Evolutionary conservation across 768 basidiomycete genomes (phyloP), one percentile per base, ranked within the genome.

Genomic region (Candolleomyces eurysporus): DNA sequence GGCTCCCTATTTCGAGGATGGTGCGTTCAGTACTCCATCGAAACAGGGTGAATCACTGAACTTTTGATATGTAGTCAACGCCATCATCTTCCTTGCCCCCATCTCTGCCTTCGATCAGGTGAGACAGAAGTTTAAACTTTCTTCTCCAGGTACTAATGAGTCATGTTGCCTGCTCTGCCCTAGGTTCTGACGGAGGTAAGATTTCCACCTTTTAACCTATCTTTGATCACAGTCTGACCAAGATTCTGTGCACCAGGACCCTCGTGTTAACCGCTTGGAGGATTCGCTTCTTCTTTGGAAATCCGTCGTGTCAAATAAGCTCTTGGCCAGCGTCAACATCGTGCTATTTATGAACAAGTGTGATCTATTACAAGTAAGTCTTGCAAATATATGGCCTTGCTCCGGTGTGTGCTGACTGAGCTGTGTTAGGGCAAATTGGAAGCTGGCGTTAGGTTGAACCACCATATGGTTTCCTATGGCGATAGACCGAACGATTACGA

Each of bases 1-100:
- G 92, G 90, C 90, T 13, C 91, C 92, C 5, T 94, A 92, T 73
- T 94, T 94, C 64, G 89, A 92, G 66, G 88, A 92, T 71, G 89
- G 91, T 91, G 65, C 67, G 82, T 76, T 36, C 32, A 10, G 8
- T 8, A 19, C 22, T 46, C 53, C 36, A 48, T 49, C 30, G 36
- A 50, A 8, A 39, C 40, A 32, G 49, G 31, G 49, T 42, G 52
- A 11, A 21, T 55, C 14, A 48, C 43, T 60, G 30, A 59, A 17
- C 63, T 32, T 58, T 48, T 53, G 22, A 40, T 60, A 5, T 61
- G 42, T 71, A 93, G 92, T 92, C 42, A 89, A 91, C 70, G 90
- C 91, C 48, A 90, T 94, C 69, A 93, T 94, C 62, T 94, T 93
- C 75, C 82, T 94, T 60, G 92, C 90, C 42, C 92, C 92, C 36